A percentile compares a stretch with the other conserved stretches of the same genome.
Conservation (phyloP, 1,284 basidiomycete genomes). For the Cutaneotrichosporon cavernicola region DNA sequence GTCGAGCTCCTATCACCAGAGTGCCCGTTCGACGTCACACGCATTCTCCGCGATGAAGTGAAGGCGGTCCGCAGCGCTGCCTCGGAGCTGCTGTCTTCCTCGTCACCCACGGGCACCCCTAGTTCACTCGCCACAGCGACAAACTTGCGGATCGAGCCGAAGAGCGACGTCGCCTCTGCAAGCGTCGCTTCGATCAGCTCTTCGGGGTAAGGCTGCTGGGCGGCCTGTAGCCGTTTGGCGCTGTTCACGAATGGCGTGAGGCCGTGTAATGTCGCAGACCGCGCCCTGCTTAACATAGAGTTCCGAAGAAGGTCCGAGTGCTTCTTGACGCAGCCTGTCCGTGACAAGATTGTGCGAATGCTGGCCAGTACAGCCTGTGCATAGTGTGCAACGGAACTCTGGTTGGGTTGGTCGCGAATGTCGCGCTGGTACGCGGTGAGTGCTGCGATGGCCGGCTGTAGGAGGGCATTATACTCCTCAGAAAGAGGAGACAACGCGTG, state of each 20-base stretch:
- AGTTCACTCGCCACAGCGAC: slow-evolving; percentile 8
- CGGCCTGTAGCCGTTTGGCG: slow-evolving; percentile 2
- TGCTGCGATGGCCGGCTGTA: slow-evolving; percentile 59
- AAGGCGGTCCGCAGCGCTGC: not conserved
- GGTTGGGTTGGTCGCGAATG: not conserved
- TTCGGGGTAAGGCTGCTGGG: not conserved
- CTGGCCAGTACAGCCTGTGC: not conserved
- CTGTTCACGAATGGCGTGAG: slow-evolving; percentile 5
- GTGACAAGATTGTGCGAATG: slow-evolving; percentile 81
- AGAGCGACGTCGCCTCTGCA: slow-evolving; percentile 2
- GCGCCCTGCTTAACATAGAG: not conserved
- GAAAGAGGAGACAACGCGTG: slow-evolving; percentile 18
- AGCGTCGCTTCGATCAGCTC: slow-evolving; percentile 11
- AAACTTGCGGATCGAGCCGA: slow-evolving; percentile 5
- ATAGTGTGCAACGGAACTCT: slow-evolving; percentile 5
- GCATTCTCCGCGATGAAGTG: slow-evolving; percentile 6
- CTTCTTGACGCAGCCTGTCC: slow-evolving; percentile 80
- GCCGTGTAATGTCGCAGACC: not conserved
- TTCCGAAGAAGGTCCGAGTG: slow-evolving; percentile 66
- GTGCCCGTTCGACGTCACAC: slow-evolving; percentile 6
- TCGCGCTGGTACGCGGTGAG: slow-evolving; percentile 13
- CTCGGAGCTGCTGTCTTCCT: slow-evolving; percentile 4
- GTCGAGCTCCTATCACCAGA: not conserved
- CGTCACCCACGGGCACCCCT: not conserved
- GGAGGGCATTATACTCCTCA: slow-evolving; percentile 36